Conservation (phyloP, 768 basidiomycete species). For the Brasilioporus rufonigricans region DNA sequence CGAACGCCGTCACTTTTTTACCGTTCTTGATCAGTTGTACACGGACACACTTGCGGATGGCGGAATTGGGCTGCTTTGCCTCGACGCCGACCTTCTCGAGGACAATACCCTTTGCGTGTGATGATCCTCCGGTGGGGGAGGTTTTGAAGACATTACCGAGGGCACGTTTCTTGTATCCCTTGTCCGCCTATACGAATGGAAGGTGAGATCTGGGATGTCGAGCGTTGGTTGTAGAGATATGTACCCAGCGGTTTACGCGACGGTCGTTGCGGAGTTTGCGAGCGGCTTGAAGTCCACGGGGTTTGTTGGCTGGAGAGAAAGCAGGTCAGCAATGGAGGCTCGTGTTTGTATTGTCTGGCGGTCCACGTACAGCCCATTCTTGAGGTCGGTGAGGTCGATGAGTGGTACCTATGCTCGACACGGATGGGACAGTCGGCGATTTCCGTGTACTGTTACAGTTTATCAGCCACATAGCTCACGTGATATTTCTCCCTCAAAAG, state of each 20-base stretch:
- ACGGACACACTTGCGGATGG: conserved; percentile 99
- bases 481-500: too few species aligned
- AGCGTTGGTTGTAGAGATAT: conserved; percentile 27
- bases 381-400: conserved; percentile 53
- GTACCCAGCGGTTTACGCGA: conserved; percentile 95
- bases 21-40: conserved; percentile 99
- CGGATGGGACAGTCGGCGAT: conserved; percentile 25
- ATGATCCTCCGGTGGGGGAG: conserved; percentile 98
- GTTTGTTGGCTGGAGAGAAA: conserved; percentile 81
- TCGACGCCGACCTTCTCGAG: conserved; percentile 99
- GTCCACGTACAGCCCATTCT: conserved; percentile 82
- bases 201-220: conserved; percentile 14
- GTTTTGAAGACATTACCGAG: conserved; percentile 99
- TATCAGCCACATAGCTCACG: conserved; percentile 31
- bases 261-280: conserved; percentile 95
- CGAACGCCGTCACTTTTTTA: conserved; percentile 99
- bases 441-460: conserved; percentile 42
- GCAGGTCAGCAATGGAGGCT: conserved; percentile 6
- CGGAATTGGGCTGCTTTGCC: conserved; percentile 99
- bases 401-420: conserved; percentile 17
- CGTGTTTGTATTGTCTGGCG: conserved; percentile 4
- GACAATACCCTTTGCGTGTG: conserved; percentile 99
- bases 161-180: conserved; percentile 98
- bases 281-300: conserved; percentile 97
- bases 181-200: conserved; percentile 72